Percentiles rank a stretch among this genome's conserved stretches.
Evolutionary conservation across 345 rosid species (phyloP).

Genomic region (Eucalyptus grandis): DNA sequence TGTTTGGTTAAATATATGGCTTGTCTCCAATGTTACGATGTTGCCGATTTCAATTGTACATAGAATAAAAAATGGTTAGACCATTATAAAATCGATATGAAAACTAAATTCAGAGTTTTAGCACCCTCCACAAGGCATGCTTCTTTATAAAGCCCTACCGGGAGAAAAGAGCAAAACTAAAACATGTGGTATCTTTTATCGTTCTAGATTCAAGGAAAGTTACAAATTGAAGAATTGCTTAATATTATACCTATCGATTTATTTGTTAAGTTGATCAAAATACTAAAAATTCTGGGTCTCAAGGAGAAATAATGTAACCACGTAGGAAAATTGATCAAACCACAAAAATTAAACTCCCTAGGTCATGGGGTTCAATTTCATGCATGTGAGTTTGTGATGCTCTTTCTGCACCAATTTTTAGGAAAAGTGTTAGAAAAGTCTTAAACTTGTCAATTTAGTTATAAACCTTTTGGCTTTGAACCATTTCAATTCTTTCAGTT

Average conservation of each 20-base stretch:
- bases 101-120: not conserved
- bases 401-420: not conserved
- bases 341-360: not conserved
- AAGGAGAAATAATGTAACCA: not conserved
- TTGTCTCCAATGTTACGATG: not conserved
- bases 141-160: not conserved
- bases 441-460: too few relatives aligned
- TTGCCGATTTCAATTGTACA: not conserved
- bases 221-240: not conserved
- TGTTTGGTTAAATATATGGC: not conserved
- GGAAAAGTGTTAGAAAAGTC: too few relatives aligned
- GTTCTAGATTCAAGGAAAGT: not conserved
- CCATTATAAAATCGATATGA: not conserved
- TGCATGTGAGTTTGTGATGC: not conserved
- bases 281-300: not conserved
- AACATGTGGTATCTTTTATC: not conserved
- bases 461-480: too few relatives aligned
- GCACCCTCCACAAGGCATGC: not conserved
- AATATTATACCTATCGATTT: not conserved
- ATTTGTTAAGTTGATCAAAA: not conserved
- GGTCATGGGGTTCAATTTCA: not conserved
- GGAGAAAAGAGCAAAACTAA: not conserved
- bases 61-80: not conserved
- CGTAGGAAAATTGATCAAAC: not conserved
- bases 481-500: fast-evolving